Evolutionary conservation across 805 yeast genomes (phyloP), one percentile per base, ranked within the genome.

Genomic region (Helenozyma baotianmanensis): DNA sequence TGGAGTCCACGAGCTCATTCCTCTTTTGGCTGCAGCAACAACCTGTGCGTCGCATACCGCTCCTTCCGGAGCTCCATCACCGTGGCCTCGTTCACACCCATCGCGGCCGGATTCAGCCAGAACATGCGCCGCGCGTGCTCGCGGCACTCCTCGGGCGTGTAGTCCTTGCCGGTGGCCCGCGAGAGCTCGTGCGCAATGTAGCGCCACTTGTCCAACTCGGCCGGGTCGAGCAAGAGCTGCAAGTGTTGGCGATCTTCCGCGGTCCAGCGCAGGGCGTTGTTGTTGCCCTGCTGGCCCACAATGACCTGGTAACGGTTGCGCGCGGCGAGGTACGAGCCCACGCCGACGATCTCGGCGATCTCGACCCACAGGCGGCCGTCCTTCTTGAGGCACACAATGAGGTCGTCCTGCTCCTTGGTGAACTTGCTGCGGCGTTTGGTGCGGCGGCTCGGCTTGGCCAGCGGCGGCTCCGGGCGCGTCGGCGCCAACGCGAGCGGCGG

Each of bases 271-370:
- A 76, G 71, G 1, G 78, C 69, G 9, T 82, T 83, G 21, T 83
- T 82, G 40, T 63, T 63, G 3, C 90, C 90, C 48, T 82, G 90
- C 51, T 82, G 90, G 4, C 92, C 92, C 43, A 83, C 81, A 29
- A 82, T 67, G 4, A 82, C 90, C 55, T 82, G 90, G 47, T 83
- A 83, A 38, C 90, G 60, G 51, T 82, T 82, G 36, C 90, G 60
- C 0, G 89, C 90, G 0, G 90, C 86, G 24, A 82, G 58, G 38
- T 75, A 78, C 25, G 79, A 72, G 7, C 79, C 83, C 18, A 82
- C 81, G 4, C 72, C 69, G 2, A 85, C 72, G 3, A 64, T 58
- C 33, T 76, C 76, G 0, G 89, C 87, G 28, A 82, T 82, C 40
- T 81, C 86, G 4, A 73, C 77, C 90, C 92, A 82, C 1, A 77